Conservation (phyloP, 2,329 filamentous ascomycete species). For the Xylariomycetidae sp. region DNA sequence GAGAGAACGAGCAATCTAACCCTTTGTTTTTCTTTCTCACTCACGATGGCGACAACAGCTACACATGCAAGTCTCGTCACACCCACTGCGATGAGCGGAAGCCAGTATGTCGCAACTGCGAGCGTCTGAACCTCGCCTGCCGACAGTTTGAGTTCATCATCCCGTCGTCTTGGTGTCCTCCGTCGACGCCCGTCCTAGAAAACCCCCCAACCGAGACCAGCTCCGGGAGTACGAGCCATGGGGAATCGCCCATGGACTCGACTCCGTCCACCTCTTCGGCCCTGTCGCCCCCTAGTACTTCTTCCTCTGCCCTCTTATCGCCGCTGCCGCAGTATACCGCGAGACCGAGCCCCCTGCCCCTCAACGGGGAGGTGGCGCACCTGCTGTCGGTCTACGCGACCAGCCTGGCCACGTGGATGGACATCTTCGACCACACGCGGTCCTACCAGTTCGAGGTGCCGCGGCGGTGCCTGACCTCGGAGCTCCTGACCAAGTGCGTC, state of each 20-base stretch:
- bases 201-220: neutral
- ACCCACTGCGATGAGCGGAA: slow-evolving; percentile 6
- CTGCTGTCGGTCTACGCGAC: slow-evolving; percentile 2
- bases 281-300: neutral
- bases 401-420: slow-evolving; percentile 7
- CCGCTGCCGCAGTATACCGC: neutral
- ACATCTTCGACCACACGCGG: slow-evolving; percentile 5
- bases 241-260: neutral
- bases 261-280: neutral
- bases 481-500: slow-evolving; percentile 2
- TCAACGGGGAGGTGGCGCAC: slow-evolving; percentile 3
- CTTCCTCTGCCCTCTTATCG: too few species aligned
- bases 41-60: neutral
- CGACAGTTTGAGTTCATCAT: slow-evolving; percentile 5
- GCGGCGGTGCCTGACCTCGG: slow-evolving; percentile 1
- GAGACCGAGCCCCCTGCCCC: neutral
- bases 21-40: too few species aligned
- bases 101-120: slow-evolving; percentile 7
- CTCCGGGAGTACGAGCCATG: neutral
- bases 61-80: slow-evolving; percentile 7
- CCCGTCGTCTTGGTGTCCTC: slow-evolving; percentile 2
- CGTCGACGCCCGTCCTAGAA: neutral
- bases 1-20: neutral
- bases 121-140: slow-evolving; percentile 3
- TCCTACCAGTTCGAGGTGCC: slow-evolving; percentile 5